Evolutionary conservation across 768 basidiomycete species (phyloP).

Genomic region (Boletus vermiculosoides): DNA sequence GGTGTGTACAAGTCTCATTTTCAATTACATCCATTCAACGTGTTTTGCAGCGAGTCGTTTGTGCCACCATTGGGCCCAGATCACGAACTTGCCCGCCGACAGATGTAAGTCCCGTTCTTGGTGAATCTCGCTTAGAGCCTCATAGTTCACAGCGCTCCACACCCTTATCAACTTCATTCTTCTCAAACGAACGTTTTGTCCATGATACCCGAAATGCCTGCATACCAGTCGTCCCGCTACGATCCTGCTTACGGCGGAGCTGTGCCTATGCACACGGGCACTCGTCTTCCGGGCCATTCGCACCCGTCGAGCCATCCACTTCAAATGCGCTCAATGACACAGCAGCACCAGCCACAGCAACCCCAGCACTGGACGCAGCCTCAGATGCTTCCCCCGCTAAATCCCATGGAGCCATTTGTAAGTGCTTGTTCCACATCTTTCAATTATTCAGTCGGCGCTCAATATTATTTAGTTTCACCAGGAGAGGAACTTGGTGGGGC

Average conservation of each 20-base stretch:
- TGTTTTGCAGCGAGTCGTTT: conserved; percentile 43
- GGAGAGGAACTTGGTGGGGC: conserved; percentile 50
- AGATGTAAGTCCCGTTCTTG: conserved; percentile 40
- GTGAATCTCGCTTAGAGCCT: conserved; percentile 7
- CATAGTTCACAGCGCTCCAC: conserved; percentile 37
- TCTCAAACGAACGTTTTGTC: conserved; percentile 45
- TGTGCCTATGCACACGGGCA: conserved; percentile 28
- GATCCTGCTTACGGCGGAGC: conserved; percentile 47
- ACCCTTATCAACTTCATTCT: conserved; percentile 44
- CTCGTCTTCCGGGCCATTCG: conserved; percentile 38
- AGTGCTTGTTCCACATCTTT: conserved; percentile 28
- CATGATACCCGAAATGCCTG: conserved; percentile 57
- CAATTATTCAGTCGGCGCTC: conserved; percentile 8
- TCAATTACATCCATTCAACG: conserved; percentile 5
- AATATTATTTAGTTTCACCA: conserved; percentile 33
- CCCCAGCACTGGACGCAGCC: conserved; percentile 54
- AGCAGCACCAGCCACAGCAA: conserved; percentile 38
- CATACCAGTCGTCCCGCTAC: conserved; percentile 54
- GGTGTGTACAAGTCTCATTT: conserved; percentile 23
- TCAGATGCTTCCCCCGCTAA: conserved; percentile 42
- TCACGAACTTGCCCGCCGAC: conserved; percentile 44
- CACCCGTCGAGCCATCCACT: conserved; percentile 32
- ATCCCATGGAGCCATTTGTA: conserved; percentile 67
- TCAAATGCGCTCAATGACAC: conserved; percentile 51
- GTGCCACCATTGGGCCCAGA: conserved; percentile 44